A percentile compares a stretch with the other conserved stretches of the same genome.
phyloP scores from a whole-genome alignment of 495 filamentous ascomycete genomes.

The Neurospora cerealis region DNA sequence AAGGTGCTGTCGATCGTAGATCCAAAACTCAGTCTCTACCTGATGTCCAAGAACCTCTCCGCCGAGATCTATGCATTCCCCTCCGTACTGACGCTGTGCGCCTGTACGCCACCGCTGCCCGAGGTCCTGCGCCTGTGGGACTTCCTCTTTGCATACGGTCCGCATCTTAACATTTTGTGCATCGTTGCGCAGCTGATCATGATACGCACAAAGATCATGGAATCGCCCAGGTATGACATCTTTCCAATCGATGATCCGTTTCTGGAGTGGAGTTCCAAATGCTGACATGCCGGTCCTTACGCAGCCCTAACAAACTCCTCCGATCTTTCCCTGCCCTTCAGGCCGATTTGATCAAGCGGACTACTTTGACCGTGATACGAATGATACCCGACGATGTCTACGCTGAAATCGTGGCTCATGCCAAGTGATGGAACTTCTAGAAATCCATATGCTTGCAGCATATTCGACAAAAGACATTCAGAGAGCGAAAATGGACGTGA shows the following conservation, averaged over 20 bases:
- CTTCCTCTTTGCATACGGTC: conserved; percentile 90
- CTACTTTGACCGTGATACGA: conserved; percentile 67
- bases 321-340: conserved; percentile 81
- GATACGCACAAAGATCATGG: conserved; percentile 73
- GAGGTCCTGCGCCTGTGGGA: conserved; percentile 97
- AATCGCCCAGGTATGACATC: conserved; percentile 62
- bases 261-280: not conserved
- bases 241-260: not conserved
- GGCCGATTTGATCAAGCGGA: conserved; percentile 67
- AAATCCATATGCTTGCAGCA: not conserved
- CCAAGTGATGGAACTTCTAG: conserved; percentile 39
- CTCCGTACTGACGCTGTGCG: conserved; percentile 86
- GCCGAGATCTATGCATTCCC: conserved; percentile 98
- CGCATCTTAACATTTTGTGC: conserved; percentile 89
- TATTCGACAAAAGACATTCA: not conserved
- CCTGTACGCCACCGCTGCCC: conserved; percentile 92
- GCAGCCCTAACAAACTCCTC: conserved; percentile 81
- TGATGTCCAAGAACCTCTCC: conserved; percentile 74
- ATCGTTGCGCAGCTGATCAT: conserved; percentile 94
- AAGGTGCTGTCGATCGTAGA: conserved; percentile 84
- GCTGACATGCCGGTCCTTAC: conserved; percentile 9
- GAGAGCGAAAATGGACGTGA: not conserved
- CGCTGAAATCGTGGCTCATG: conserved; percentile 77
- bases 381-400: conserved; percentile 88
- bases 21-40: conserved; percentile 70